A percentile compares a stretch with the other conserved stretches of the same genome.
phyloP scores from a whole-genome alignment of 208 protist species.

The Acanthamoeba lenticulata region DNA sequence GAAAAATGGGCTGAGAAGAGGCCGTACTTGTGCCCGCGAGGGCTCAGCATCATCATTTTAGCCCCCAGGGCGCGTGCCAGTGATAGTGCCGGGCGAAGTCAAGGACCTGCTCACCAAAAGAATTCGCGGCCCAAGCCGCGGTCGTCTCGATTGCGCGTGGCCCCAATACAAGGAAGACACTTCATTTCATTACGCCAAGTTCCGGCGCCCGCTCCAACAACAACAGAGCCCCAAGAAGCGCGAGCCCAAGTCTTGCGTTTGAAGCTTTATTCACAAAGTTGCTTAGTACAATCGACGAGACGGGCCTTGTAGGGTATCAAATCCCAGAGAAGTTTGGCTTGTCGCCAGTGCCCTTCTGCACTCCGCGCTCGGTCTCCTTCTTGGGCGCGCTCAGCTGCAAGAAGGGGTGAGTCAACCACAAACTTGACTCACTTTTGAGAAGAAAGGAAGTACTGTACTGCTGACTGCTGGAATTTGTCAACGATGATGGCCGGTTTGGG shows the following conservation, averaged over 20 bases:
- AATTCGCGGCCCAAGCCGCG: too few species aligned
- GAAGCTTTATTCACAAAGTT: too few species aligned
- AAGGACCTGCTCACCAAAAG: too few species aligned
- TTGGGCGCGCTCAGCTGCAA: background rate
- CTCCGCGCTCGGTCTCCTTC: conserved; percentile 10
- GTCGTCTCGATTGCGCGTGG: too few species aligned
- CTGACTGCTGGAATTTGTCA: conserved; percentile 29
- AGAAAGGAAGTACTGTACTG: background rate
- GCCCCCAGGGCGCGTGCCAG: background rate
- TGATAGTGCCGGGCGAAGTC: too few species aligned
- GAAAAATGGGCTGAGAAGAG: too few species aligned
- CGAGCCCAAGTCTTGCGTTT: too few species aligned
- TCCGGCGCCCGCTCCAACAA: too few species aligned
- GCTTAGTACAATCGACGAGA: too few species aligned
- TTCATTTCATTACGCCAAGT: too few species aligned
- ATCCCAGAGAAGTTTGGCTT: conserved; percentile 3
- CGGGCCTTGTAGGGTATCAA: background rate
- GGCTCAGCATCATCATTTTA: background rate
- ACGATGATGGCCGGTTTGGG: conserved; percentile 41
- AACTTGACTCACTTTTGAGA: background rate
- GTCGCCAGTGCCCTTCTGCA: conserved; percentile 41
- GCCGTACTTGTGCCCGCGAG: background rate
- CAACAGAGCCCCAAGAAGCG: too few species aligned
- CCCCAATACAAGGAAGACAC: too few species aligned
- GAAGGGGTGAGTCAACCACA: background rate